A percentile compares a stretch with the other conserved stretches of the same genome.
phyloP scores from a whole-genome alignment of 228 moss, liverwort and hornwort species.

The Sphagnum magellanicum region DNA sequence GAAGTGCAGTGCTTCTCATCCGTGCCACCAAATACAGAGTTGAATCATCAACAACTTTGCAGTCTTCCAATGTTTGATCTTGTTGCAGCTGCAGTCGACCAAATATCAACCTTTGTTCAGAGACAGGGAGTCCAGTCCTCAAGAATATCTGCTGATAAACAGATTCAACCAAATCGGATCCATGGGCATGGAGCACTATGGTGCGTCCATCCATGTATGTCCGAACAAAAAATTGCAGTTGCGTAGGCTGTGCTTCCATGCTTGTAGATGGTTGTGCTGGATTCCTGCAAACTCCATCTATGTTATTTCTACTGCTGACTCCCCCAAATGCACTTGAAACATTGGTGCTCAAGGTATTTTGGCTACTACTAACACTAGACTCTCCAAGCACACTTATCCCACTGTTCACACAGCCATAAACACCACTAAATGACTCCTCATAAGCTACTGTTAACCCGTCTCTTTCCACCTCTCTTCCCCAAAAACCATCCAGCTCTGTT shows the following conservation, averaged over 20 bases:
- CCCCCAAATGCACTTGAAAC: constrained; percentile 18
- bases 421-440: constrained; percentile 28
- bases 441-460: constrained; percentile 34
- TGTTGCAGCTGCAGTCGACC: constrained; percentile 90
- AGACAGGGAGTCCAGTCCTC: constrained; percentile 85
- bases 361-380: constrained; percentile 22
- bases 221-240: constrained; percentile 89
- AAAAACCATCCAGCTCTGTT: constrained; percentile 38
- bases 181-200: constrained; percentile 74
- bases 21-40: constrained; percentile 87
- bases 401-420: constrained; percentile 16
- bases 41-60: constrained; percentile 66
- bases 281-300: constrained; percentile 21
- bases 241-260: constrained; percentile 38
- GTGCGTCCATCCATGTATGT: constrained; percentile 63
- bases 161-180: constrained; percentile 75
- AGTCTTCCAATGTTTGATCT: constrained; percentile 81
- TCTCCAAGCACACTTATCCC: constrained; percentile 22
- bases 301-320: constrained; percentile 17
- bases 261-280: constrained; percentile 23
- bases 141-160: constrained; percentile 82
- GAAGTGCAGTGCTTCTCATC: constrained; percentile 96
- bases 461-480: constrained; percentile 45
- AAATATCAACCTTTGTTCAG: constrained; percentile 87
- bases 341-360: constrained; percentile 11